Evolutionary conservation across 148 eudicot species (phyloP), one percentile per base, ranked within the genome.

Genomic region (Fallopia convolvulus): DNA sequence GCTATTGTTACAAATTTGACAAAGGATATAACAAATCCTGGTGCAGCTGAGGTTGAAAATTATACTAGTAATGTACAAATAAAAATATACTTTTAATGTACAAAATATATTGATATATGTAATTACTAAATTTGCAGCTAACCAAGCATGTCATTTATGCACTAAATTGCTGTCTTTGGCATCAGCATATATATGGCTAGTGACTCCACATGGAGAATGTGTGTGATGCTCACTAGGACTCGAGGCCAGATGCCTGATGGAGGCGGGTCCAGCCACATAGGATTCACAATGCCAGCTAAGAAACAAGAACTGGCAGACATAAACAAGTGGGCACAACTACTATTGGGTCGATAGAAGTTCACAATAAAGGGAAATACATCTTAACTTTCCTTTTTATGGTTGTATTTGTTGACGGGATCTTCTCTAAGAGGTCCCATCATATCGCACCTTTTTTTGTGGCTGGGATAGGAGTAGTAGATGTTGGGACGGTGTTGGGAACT

Each of bases 211-310:
- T 12, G 49, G 52, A 26, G 33, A 41, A 72, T 20, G 52, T 44
- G 75, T 18, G 75, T 42, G 52, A 46, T 73, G 75, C 75, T 73
- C 75, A 46, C 32, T 11, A 12, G 20, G 48, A 73, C 2, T 41
- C 52, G 3, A n/a, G 75, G 50, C 26, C 75, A 47, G 41, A 18
- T 18, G 75, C 75, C 21, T 21, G 36, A 8, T 8, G 30, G 48
- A 73, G 75, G 75, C 20, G 56, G 48, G 50, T 48, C 71, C 33
- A 23, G 23, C 30, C 71, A 65, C 39, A 8, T 17, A 44, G 47
- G 47, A 44, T 44, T 44, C 7, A 6, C 47, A 44, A 9, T 6
- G 47, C 47, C 61, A n/a, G 7, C 8, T 44, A 7, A 44, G 47
- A 11, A 2, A 44, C 1, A 44, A 9, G 11, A 44, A 11, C 47